phyloP scores from a whole-genome alignment of 2,329 filamentous ascomycete species.

The Trichoderma sp. region DNA sequence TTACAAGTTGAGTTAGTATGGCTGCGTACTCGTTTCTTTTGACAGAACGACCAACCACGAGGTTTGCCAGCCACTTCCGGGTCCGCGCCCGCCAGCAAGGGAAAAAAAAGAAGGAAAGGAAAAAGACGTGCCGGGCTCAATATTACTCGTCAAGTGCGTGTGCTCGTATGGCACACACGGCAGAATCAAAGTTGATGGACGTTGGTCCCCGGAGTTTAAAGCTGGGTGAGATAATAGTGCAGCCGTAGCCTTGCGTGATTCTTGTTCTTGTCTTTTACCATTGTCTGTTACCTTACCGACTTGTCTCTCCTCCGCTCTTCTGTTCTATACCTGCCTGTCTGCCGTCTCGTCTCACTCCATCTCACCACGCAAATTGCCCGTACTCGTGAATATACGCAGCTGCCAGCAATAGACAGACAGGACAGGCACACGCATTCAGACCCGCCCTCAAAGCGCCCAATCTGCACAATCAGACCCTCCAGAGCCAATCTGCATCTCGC shows the following conservation, averaged over 20 bases:
- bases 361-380: not conserved
- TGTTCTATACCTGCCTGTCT: too few species aligned
- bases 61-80: slow-evolving; percentile 12
- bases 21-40: not conserved
- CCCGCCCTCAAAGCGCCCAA: slow-evolving; percentile 12
- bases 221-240: slow-evolving; percentile 18
- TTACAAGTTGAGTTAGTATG: not conserved
- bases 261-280: not conserved
- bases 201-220: not conserved
- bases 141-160: not conserved
- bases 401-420: not conserved
- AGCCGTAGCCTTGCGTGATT: slow-evolving; percentile 6
- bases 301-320: not conserved
- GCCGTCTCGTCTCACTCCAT: not conserved
- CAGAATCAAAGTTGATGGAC: not conserved
- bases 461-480: not conserved
- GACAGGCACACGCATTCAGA: not conserved
- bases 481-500: slow-evolving; percentile 16
- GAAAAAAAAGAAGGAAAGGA: not conserved
- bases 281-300: not conserved
- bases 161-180: not conserved
- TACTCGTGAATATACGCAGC: not conserved
- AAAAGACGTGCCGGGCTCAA: not conserved
- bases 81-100: slow-evolving; percentile 7
- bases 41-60: not conserved